Conservation (phyloP, 805 yeast genomes). For the Candida oleophila region DNA sequence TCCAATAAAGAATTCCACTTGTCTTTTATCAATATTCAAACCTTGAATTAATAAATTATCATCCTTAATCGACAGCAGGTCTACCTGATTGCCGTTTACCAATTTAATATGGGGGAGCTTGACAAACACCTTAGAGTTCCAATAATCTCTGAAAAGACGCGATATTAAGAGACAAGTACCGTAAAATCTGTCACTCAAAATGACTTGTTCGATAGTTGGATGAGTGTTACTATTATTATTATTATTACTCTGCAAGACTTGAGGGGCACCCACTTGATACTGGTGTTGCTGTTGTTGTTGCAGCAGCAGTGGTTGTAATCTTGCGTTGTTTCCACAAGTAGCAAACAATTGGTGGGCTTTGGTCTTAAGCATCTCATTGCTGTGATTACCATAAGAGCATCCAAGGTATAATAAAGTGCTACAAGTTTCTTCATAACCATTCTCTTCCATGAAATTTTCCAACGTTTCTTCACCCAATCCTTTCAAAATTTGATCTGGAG, state of each 20-base stretch:
- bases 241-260: slow-evolving; percentile 10
- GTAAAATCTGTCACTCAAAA: slow-evolving; percentile 86
- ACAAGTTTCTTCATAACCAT: slow-evolving; percentile 88
- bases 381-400: slow-evolving; percentile 58
- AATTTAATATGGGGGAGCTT: slow-evolving; percentile 41
- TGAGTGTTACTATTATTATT: slow-evolving; percentile 20
- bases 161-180: slow-evolving; percentile 80
- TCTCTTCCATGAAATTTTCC: slow-evolving; percentile 67
- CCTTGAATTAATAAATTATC: slow-evolving; percentile 46
- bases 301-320: slow-evolving; percentile 26
- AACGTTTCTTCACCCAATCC: slow-evolving; percentile 65
- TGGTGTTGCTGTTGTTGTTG: slow-evolving; percentile 7
- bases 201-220: slow-evolving; percentile 67
- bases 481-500: slow-evolving; percentile 77
- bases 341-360: slow-evolving; percentile 52
- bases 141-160: slow-evolving; percentile 72
- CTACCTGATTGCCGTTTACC: slow-evolving; percentile 23
- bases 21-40: slow-evolving; percentile 44
- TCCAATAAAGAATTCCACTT: slow-evolving; percentile 68
- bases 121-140: slow-evolving; percentile 72
- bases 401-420: slow-evolving; percentile 84
- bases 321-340: slow-evolving; percentile 54
- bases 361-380: slow-evolving; percentile 44
- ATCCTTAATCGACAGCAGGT: slow-evolving; percentile 38
- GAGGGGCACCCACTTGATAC: slow-evolving; percentile 11